Evolutionary conservation across 2,329 filamentous ascomycete species (phyloP), one percentile per base, ranked within the genome.

Genomic region (Calonectria leucothoes): DNA sequence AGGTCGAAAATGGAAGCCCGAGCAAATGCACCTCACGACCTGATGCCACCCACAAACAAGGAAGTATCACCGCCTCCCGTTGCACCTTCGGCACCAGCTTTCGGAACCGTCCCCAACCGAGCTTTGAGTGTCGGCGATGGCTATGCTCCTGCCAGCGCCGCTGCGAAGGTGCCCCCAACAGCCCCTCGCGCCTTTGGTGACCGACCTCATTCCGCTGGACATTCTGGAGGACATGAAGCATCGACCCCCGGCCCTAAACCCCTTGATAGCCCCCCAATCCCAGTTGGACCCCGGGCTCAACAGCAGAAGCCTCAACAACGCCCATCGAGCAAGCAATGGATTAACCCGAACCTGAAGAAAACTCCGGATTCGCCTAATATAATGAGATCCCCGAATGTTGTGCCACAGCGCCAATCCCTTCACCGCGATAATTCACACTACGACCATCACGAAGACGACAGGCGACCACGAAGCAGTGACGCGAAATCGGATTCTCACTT

Each of bases 321-420:
- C 8, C 86, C 88, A 20, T 89, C 89, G 0, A 91, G 89, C 79
- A 91, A 90, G 77, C 90, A 91, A 81, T 92, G 90, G 90, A 89
- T 90, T 71, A 91, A 91, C 65, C 88, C 89, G 4, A 87, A 86
- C 33, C 77, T 89, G 6, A 90, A 88, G 80, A 89, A 89, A 71
- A 82, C 83, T 0, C 87, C 89, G 2, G 88, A 89, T 23, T 90
- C 89, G 2, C 89, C 90, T 3, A 89, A 89, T 74, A 79, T 86
- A 35, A 87, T 85, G 76, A 84, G 89, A 70, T 87, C 88, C 1
- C 88, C 88, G 73, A 89, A 86, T 69, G 88, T 90, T 76, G 84
- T 84, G 49, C 86, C 87, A 37, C 83, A 85, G 25, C 80, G 87
- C 82, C 77, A 85, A 75, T 73, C 79, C 79, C 74, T 82, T 81